Base-by-base conservation (phyloP, 2,329 filamentous ascomycete genomes). In the Alternaria triticimaculans region DNA sequence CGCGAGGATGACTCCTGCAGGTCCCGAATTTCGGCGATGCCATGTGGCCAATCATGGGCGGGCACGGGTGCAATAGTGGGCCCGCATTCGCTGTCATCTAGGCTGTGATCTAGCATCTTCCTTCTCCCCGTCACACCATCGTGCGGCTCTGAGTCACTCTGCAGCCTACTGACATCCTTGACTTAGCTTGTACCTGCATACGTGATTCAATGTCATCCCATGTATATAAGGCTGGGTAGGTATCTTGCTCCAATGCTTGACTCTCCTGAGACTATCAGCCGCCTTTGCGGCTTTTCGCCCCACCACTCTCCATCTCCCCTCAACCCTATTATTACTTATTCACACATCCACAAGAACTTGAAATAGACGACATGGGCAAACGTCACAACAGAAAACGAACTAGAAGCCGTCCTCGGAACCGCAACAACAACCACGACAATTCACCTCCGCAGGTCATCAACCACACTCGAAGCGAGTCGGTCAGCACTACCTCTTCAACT, bases 331-430 rank as follows among this genome's bases (percentile, higher is more conserved):
- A 49, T 28, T 21, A 58, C 37, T 28, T 50, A 55, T 15, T 26
- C 28, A 48, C 33, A n/a, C 25, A 60, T 49, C 44, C 44, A 55
- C 33, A 54, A 25, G 55, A 41, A 41, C 21, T 33, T 65, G 51
- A 51, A 53, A 49, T 44, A 60, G 55, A 58, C 46, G 49, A 55
- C 43, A 82, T 83, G 81, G 79, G 80, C 65, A 80, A 82, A 68
- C 76, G 80, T 66, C 81, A 82, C 72, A 83, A 83, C 72, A 75
- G 81, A 65, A 82, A 80, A 65, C 80, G 81, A 57, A 82, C 80
- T 20, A 76, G 81, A 64, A 81, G 79, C 69, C 78, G 81, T 37
- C 80, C 80, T 51, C 78, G 81, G 54, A 78, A 81, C 67, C 78
- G 79, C 60, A 73, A 78, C 62, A 67, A 70, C 46, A 58, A 62